A percentile compares a stretch with the other conserved stretches of the same genome.
Evolutionary conservation across 495 filamentous ascomycete genomes (phyloP).

Genomic region (Aspergillus homomorphus): DNA sequence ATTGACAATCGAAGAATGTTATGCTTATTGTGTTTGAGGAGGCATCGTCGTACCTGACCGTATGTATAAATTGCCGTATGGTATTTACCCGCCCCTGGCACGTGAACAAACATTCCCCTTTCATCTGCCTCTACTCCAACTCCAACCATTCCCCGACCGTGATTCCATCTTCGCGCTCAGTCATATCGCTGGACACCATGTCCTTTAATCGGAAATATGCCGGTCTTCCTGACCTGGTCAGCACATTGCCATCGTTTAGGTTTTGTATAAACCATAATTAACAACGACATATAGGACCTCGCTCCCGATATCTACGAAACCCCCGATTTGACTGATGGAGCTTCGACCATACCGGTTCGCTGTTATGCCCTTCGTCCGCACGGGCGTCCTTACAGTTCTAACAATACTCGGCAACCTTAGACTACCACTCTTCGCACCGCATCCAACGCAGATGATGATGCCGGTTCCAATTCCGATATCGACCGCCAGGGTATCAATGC

Average conservation of each 20-base stretch:
- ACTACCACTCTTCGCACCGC: slow-evolving; percentile 62
- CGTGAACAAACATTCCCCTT: background rate
- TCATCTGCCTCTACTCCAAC: background rate
- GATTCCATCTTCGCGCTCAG: background rate
- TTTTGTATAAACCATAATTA: background rate
- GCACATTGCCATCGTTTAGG: slow-evolving; percentile 16
- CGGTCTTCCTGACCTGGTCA: slow-evolving; percentile 77
- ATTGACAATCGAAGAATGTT: too few relatives aligned
- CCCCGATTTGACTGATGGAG: slow-evolving; percentile 83
- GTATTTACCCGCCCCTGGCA: background rate
- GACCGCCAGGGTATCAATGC: slow-evolving; percentile 70
- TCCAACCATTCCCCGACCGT: background rate
- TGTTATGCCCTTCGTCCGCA: slow-evolving; percentile 1
- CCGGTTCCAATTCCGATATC: slow-evolving; percentile 58
- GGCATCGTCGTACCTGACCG: background rate
- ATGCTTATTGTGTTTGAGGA: background rate
- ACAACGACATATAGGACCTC: slow-evolving; percentile 59
- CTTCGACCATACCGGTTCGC: slow-evolving; percentile 72
- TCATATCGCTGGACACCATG: slow-evolving; percentile 23
- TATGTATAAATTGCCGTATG: background rate
- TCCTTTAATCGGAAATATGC: slow-evolving; percentile 73
- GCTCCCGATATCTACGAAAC: slow-evolving; percentile 96
- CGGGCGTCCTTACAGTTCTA: slow-evolving; percentile 6
- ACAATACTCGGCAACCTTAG: slow-evolving; percentile 35
- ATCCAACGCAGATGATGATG: slow-evolving; percentile 59